Conservation (phyloP, 306 rosid genomes). For the Trifolium subterraneum region DNA sequence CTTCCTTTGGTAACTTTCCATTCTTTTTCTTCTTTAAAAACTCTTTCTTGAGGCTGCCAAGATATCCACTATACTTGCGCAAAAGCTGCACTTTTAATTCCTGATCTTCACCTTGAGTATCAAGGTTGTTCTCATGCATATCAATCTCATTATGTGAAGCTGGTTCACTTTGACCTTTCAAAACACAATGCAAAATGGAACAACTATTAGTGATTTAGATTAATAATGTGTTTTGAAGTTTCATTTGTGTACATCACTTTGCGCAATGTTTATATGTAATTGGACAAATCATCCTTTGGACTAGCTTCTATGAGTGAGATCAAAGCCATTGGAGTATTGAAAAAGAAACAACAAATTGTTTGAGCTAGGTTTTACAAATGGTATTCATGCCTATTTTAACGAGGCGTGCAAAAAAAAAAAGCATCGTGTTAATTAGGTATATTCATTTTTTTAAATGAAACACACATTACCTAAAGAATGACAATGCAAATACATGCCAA, state of each 20-base stretch:
- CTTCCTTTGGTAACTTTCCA: constrained; percentile 95
- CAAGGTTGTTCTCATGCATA: constrained; percentile 58
- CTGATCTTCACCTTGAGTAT: constrained; percentile 78
- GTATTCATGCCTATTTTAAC: not conserved
- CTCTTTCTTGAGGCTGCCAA: constrained; percentile 92
- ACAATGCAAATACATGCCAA: constrained; percentile 6
- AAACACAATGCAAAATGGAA: constrained; percentile 28
- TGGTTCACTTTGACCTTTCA: constrained; percentile 68
- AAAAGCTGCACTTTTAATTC: constrained; percentile 85
- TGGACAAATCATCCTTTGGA: too few species aligned
- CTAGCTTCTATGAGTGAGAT: too few species aligned
- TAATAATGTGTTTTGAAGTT: not conserved
- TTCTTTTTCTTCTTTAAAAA: constrained; percentile 96
- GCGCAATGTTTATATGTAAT: too few species aligned
- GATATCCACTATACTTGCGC: constrained; percentile 87
- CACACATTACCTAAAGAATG: constrained; percentile 1
- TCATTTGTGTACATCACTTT: not conserved
- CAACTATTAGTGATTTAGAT: not conserved
- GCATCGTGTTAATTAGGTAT: not conserved
- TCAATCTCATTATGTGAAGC: constrained; percentile 70
- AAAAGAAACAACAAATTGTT: too few species aligned
- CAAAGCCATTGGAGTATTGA: too few species aligned
- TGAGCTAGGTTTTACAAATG: not conserved
- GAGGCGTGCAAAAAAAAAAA: not conserved
- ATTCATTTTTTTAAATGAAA: not conserved